Conservation (phyloP, 257 asterid genomes). For the Plectranthus barbatus region DNA sequence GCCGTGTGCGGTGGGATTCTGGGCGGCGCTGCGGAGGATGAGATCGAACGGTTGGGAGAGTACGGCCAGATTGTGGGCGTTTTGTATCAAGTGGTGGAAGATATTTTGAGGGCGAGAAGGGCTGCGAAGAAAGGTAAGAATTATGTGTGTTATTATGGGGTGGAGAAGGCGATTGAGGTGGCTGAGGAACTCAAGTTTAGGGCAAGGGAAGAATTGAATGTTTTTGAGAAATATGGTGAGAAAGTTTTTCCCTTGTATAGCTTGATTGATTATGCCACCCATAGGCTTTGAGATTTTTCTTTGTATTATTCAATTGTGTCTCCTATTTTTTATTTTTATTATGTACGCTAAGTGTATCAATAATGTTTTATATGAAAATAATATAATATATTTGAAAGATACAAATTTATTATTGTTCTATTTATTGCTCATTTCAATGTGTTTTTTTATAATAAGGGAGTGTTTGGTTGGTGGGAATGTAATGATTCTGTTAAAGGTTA, state of each 20-base stretch:
- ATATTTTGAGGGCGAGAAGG: slow-evolving; percentile 37
- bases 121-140: slow-evolving; percentile 30
- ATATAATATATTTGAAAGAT: too few relatives aligned
- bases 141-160: slow-evolving; percentile 62
- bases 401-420: too few relatives aligned
- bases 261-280: slow-evolving; percentile 77
- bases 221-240: slow-evolving; percentile 67
- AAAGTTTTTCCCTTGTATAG: slow-evolving; percentile 57
- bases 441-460: too few relatives aligned
- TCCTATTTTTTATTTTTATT: too few relatives aligned
- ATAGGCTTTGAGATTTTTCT: slow-evolving; percentile 41
- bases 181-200: slow-evolving; percentile 59
- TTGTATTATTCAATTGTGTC: too few relatives aligned
- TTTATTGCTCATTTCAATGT: too few relatives aligned
- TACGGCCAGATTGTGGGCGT: slow-evolving; percentile 51
- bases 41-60: slow-evolving; percentile 42
- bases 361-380: too few relatives aligned
- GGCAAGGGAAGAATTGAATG: slow-evolving; percentile 57
- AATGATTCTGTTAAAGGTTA: too few relatives aligned
- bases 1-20: slow-evolving; percentile 83
- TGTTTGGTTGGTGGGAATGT: too few relatives aligned
- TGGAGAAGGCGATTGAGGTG: slow-evolving; percentile 64
- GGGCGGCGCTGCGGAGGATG: slow-evolving; percentile 81
- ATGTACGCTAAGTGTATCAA: too few relatives aligned
- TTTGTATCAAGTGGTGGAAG: slow-evolving; percentile 51